These are phyloP conservation scores for Boeremia lycopersici DNA, from an alignment of 2,329 filamentous ascomycete species.

Conservation along the genomic window DNA sequence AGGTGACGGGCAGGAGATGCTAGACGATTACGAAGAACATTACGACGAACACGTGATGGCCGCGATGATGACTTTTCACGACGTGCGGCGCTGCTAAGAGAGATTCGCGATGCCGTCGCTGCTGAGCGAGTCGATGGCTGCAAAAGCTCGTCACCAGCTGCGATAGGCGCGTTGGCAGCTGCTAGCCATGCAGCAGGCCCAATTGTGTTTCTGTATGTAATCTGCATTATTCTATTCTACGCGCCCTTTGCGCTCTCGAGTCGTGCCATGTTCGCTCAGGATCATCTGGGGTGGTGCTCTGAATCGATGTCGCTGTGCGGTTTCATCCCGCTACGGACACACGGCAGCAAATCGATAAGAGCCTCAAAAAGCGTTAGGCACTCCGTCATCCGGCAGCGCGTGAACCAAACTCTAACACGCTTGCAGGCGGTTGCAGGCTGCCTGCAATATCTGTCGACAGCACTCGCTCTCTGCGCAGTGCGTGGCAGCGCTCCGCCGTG, in stretches of 20 bases:
- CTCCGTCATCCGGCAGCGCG: slow-evolving; percentile 12
- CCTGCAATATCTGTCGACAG: neutral
- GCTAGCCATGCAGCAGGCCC: slow-evolving; percentile 24
- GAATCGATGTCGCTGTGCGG: slow-evolving; percentile 14
- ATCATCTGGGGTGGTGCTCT: slow-evolving; percentile 6
- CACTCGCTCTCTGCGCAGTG: slow-evolving; percentile 2
- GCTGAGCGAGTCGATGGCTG: slow-evolving; percentile 22
- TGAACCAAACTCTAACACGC: slow-evolving; percentile 10
- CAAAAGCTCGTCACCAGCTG: slow-evolving; percentile 15
- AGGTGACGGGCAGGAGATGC: slow-evolving; percentile 13
- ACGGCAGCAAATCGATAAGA: slow-evolving; percentile 31
- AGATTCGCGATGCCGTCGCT: slow-evolving; percentile 15
- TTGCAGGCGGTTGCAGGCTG: slow-evolving; percentile 13
- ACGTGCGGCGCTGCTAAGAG: slow-evolving; percentile 4
- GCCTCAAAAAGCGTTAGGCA: slow-evolving; percentile 21
- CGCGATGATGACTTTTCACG: slow-evolving; percentile 19
- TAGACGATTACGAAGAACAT: slow-evolving; percentile 11
- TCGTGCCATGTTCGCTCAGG: slow-evolving; percentile 17
- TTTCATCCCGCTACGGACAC: slow-evolving; percentile 21
- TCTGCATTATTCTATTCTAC: slow-evolving; percentile 20
- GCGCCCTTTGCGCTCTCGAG: slow-evolving; percentile 25
- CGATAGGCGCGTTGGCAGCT: slow-evolving; percentile 9
- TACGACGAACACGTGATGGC: slow-evolving; percentile 25
- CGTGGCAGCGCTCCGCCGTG: neutral
- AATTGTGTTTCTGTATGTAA: slow-evolving; percentile 26